Base-by-base conservation (phyloP, 1,139 yeast species). In the Geotrichum citri-aurantii region DNA sequence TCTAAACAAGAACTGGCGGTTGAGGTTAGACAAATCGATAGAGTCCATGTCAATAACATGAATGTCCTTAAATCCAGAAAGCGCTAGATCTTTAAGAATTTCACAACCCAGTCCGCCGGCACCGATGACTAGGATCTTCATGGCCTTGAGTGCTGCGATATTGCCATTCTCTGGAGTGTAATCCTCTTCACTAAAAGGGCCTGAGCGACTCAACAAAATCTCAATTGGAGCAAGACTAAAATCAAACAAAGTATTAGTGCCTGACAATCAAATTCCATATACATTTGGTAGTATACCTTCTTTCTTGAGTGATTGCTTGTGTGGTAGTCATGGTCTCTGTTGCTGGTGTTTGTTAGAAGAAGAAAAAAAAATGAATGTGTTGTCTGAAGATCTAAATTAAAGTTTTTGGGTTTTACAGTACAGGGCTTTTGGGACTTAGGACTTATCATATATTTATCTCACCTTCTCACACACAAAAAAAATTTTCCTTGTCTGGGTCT, bases 31-130 rank as follows among this genome's bases (percentile, higher is more conserved):
- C 24, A 93, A 73, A 68, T 93, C 98, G 61, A 93, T 90, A 1
- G 95, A 90, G 72, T 93, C 98, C 96, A 92, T 88, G 70, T 93
- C 99, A 48, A 93, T 88, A 19, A 93, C 85, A 66, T 88, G 87
- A 48, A 93, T 84, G 60, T 85, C 77, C 56, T 76, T 77, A 68
- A 92, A 88, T 3, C 96, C 96, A 2, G 86, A 78, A 58, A 88
- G 76, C 0, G 95, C 93, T 55, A 93, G 76, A 71, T 91, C 84
- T 74, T 92, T 92, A 56, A 93, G 75, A 44, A 93, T 84, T 72
- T 93, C 98, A 75, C 98, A 93, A 0, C 99, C 99, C 11, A 93
- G 76, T 0, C 99, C 99, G 1, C 98, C 98, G 0, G 98, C 97
- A 0, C 99, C 98, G 48, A 92, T 63, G 79, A 77, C 63, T 73